Base-by-base conservation (phyloP, 495 filamentous ascomycete species). In the Penicillium chermesinum region DNA sequence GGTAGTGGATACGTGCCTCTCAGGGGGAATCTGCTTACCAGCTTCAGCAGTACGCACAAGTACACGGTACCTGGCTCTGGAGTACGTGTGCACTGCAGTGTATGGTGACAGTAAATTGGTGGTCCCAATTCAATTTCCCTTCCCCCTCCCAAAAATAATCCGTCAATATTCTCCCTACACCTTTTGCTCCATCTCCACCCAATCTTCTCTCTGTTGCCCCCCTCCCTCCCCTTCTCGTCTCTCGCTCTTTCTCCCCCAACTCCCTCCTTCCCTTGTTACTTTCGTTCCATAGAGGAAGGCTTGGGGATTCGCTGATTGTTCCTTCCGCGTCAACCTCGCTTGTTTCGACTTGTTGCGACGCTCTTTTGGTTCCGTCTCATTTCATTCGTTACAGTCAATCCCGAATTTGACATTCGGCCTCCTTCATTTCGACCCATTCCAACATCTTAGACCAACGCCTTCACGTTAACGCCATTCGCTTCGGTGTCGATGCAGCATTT, bases 101-200 rank as follows among this genome's bases (percentile, higher is more conserved):
- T 52, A 56, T 39, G 46, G 56, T 58, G 48, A 58, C 52, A 39
- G 63, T 64, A 69, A 66, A 62, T 65, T 63, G 59, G 56, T 47
- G 51, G 46, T 57, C 55, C 32, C 36, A 34, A 27, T 40, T 16
- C 35, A 13, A 15, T n/a, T 25, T 12, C 15, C 32, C 25, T 39
- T 27, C 15, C 15, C 17, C 40, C 41, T 35, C 42, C 52, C 61
- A 21, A 72, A 72, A 72, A 71, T 69, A 72, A 70, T 30, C 25
- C 10, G 25, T 10, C 25, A 30, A 4, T 10, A 30, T 30, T 30
- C 25, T 30, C 25, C 25, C 63, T 49, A 40, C 60, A 59, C 8
- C 2, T 18, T 44, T 14, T 44, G 20, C 17, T 37, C 32, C 32
- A 12, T 36, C 27, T 18, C 17, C 30, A 14, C 41, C 7, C n/a